Conservation (phyloP, 23 red algal species). For the Agarophyton chilense region DNA sequence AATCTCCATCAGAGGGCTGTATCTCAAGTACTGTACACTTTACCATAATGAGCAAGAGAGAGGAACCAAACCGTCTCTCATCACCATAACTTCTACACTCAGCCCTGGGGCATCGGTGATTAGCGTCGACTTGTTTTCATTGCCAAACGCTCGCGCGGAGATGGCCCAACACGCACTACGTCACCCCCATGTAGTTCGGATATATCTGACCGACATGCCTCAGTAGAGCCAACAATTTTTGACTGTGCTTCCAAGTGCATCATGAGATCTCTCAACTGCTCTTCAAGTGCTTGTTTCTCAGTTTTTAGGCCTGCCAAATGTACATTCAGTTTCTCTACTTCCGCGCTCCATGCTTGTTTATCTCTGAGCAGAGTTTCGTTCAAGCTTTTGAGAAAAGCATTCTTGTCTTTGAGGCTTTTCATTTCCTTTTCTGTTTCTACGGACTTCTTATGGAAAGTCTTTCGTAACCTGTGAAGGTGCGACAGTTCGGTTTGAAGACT, state of each 20-base stretch:
- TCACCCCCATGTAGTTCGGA: conserved; percentile 51
- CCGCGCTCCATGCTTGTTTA: conserved; percentile 59
- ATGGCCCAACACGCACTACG: conserved; percentile 57
- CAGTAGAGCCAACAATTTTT: conserved; percentile 36
- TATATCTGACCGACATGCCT: conserved; percentile 57
- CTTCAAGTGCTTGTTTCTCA: conserved; percentile 35
- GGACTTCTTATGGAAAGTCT: conserved; percentile 11
- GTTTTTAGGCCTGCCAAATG: not conserved
- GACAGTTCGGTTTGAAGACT: conserved; percentile 27
- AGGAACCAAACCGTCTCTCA: not conserved
- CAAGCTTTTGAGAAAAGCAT: conserved; percentile 72
- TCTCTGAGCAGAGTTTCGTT: conserved; percentile 82
- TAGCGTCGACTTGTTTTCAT: conserved; percentile 55
- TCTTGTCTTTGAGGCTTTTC: conserved; percentile 66
- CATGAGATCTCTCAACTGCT: conserved; percentile 67
- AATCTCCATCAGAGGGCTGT: not conserved
- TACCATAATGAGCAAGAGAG: not conserved
- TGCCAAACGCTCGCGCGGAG: conserved; percentile 36
- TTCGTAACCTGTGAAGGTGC: conserved; percentile 16
- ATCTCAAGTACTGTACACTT: not conserved
- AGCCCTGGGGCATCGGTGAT: too few relatives aligned
- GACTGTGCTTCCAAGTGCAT: conserved; percentile 60
- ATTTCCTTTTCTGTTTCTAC: conserved; percentile 48
- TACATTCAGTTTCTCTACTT: conserved; percentile 24
- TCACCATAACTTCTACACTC: not conserved